A percentile compares a stretch with the other conserved stretches of the same genome.
Conservation (phyloP, 148 eudicot species). For the Diospyros kaki region DNA sequence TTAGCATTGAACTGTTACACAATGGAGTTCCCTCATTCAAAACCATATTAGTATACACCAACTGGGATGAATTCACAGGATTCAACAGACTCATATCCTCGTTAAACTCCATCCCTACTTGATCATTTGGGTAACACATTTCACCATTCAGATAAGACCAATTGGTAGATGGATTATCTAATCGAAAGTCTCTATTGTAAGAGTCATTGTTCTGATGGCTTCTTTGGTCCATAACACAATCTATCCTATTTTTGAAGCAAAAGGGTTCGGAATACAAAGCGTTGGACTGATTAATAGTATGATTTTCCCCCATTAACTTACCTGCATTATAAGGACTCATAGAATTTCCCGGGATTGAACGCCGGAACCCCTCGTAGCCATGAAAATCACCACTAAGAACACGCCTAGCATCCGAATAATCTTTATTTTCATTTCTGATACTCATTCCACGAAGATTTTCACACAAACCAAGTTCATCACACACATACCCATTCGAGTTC, state of each 20-base stretch:
- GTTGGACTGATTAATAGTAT: slow-evolving; percentile 24
- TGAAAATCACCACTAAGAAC: slow-evolving; percentile 16
- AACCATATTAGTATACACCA: slow-evolving; percentile 25
- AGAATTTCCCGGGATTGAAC: slow-evolving; percentile 15
- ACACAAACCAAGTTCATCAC: slow-evolving; percentile 38
- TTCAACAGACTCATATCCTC: slow-evolving; percentile 23
- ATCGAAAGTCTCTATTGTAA: slow-evolving; percentile 17
- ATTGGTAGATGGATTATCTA: slow-evolving; percentile 11
- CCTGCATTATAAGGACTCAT: slow-evolving; percentile 23
- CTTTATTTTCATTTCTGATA: slow-evolving; percentile 27
- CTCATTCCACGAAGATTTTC: slow-evolving; percentile 30
- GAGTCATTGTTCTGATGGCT: slow-evolving; percentile 17
- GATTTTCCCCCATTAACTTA: slow-evolving; percentile 23
- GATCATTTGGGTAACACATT: slow-evolving; percentile 12
- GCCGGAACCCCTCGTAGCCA: slow-evolving; percentile 24
- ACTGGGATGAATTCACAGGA: slow-evolving; percentile 22
- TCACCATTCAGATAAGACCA: slow-evolving; percentile 20
- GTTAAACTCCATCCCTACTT: slow-evolving; percentile 17
- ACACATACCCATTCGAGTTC: slow-evolving; percentile 19
- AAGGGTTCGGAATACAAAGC: slow-evolving; percentile 18
- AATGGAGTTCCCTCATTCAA: slow-evolving; percentile 17
- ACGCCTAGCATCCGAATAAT: slow-evolving; percentile 24
- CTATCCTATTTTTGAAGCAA: slow-evolving; percentile 20
- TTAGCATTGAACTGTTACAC: slow-evolving; percentile 20
- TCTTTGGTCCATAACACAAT: slow-evolving; percentile 21